These are phyloP conservation scores for Xylariaceae sp. DNA, from an alignment of 2,329 filamentous ascomycete genomes.

Conservation along the genomic window DNA sequence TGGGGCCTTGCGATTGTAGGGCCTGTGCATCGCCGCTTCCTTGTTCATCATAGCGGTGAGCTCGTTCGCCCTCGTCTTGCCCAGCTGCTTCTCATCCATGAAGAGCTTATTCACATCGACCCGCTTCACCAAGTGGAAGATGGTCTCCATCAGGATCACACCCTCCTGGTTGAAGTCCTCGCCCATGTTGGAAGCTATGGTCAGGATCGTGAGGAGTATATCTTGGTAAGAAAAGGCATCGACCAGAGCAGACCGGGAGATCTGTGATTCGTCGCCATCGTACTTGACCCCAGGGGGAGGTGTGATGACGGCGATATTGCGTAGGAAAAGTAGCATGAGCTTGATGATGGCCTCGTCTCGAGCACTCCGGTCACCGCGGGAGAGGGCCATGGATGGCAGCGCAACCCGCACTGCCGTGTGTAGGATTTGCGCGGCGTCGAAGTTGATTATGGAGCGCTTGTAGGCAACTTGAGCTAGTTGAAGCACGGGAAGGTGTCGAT, in stretches of 20 bases:
- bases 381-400: constrained; percentile 75
- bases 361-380: constrained; percentile 64
- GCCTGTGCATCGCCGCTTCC: constrained; percentile 74
- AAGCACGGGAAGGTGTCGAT: constrained; percentile 83
- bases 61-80: constrained; percentile 62
- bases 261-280: constrained; percentile 83
- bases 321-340: constrained; percentile 78
- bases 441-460: constrained; percentile 82
- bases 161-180: constrained; percentile 90
- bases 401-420: constrained; percentile 74
- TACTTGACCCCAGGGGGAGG: constrained; percentile 64
- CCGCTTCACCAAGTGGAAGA: constrained; percentile 90
- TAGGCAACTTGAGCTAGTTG: constrained; percentile 83
- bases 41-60: constrained; percentile 68
- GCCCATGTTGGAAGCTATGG: constrained; percentile 83
- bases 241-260: constrained; percentile 80
- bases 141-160: constrained; percentile 78
- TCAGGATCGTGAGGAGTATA: constrained; percentile 77
- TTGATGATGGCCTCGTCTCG: constrained; percentile 91
- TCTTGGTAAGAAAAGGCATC: constrained; percentile 87
- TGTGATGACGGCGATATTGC: constrained; percentile 81
- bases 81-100: constrained; percentile 67
- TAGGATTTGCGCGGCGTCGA: constrained; percentile 68
- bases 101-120: constrained; percentile 80
- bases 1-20: constrained; percentile 69